Evolutionary conservation across 1,139 yeast species (phyloP).

Genomic region (Yamadazyma spencermartinsiae): DNA sequence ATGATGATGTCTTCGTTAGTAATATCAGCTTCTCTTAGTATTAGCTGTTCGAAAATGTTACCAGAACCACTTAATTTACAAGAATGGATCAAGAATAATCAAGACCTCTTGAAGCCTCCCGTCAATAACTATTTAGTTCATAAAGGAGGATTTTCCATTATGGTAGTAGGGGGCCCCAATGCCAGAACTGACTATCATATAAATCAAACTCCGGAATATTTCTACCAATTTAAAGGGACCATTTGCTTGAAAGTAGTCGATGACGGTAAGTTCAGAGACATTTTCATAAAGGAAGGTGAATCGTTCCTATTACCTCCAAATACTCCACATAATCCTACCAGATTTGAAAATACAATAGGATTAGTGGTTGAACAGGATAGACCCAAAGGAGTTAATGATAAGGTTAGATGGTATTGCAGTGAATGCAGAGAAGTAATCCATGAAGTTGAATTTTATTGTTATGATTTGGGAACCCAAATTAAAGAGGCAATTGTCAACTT

Average conservation of each 20-base stretch:
- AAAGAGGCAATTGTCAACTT: slow-evolving; percentile 77
- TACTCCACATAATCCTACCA: slow-evolving; percentile 86
- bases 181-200: slow-evolving; percentile 91
- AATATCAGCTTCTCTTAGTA: no score
- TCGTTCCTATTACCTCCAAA: slow-evolving; percentile 83
- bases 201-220: slow-evolving; percentile 93
- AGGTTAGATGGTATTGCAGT: slow-evolving; percentile 83
- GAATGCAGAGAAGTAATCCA: slow-evolving; percentile 64
- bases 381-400: slow-evolving; percentile 67
- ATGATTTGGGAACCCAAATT: slow-evolving; percentile 87
- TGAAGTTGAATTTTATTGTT: slow-evolving; percentile 71
- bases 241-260: slow-evolving; percentile 89
- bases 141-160: slow-evolving; percentile 88
- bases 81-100: slow-evolving; percentile 79
- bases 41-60: slow-evolving; percentile 51
- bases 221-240: slow-evolving; percentile 80
- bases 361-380: slow-evolving; percentile 94
- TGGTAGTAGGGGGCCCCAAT: slow-evolving; percentile 96
- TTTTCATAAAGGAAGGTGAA: slow-evolving; percentile 80
- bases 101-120: slow-evolving; percentile 79
- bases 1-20: no score
- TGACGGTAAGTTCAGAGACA: slow-evolving; percentile 68
- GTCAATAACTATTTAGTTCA: slow-evolving; percentile 90
- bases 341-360: slow-evolving; percentile 85
- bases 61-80: slow-evolving; percentile 71